A percentile compares a stretch with the other conserved stretches of the same genome.
These are phyloP conservation scores for Dujonia santamariae DNA, from an alignment of 1,139 yeast species.

Conservation along the genomic window DNA sequence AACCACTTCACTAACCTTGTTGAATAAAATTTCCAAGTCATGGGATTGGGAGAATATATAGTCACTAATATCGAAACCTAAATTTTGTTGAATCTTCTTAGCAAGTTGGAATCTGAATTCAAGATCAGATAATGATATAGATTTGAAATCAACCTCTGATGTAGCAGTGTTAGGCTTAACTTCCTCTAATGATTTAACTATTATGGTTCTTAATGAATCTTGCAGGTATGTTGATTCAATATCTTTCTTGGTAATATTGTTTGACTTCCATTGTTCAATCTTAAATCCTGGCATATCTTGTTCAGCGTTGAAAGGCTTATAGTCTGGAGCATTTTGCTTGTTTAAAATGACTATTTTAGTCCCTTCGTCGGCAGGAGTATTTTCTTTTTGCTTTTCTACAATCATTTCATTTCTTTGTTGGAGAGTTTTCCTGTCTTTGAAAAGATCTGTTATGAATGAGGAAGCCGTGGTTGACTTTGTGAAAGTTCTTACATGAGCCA, in stretches of 20 bases:
- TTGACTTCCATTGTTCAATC: constrained; percentile 35
- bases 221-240: constrained; percentile 29
- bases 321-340: constrained; percentile 33
- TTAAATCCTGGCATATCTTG: constrained; percentile 35
- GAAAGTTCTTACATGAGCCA: no score
- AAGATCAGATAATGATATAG: constrained; percentile 41
- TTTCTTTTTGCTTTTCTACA: constrained; percentile 6
- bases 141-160: constrained; percentile 13
- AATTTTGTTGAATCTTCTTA: constrained; percentile 53
- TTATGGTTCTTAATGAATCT: constrained; percentile 21
- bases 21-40: constrained; percentile 42
- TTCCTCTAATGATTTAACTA: constrained; percentile 25
- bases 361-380: constrained; percentile 2
- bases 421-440: constrained; percentile 8
- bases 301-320: constrained; percentile 23
- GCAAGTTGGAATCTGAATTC: constrained; percentile 55
- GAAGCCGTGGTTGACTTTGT: no score
- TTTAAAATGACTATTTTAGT: constrained; percentile 33
- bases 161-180: constrained; percentile 19
- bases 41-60: constrained; percentile 49
- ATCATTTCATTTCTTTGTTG: constrained; percentile 7
- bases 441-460: constrained; percentile 9
- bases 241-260: constrained; percentile 20
- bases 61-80: constrained; percentile 71
- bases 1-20: constrained; percentile 42